Conservation (phyloP, 2,329 filamentous ascomycete species). For the Aureobasidium musti region DNA sequence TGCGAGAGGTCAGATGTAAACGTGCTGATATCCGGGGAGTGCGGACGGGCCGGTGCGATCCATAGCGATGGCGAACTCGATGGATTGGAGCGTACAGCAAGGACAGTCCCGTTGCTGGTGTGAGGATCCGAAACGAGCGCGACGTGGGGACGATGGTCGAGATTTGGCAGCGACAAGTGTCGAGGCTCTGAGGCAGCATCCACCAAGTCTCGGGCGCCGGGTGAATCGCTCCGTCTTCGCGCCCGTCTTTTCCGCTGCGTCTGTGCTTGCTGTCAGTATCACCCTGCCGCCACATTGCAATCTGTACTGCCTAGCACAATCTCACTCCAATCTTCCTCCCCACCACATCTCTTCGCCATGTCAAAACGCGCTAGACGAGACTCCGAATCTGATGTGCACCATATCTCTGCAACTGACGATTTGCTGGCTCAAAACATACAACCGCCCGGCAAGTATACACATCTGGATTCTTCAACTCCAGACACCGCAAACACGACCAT, state of each 20-base stretch:
- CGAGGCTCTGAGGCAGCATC: not conserved
- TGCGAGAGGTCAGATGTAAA: constrained; percentile 59
- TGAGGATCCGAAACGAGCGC: not conserved
- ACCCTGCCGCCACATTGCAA: not conserved
- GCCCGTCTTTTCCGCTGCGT: not conserved
- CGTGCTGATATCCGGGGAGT: constrained; percentile 51
- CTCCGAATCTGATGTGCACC: constrained; percentile 39
- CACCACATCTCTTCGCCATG: constrained; percentile 47
- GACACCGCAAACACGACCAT: constrained; percentile 54
- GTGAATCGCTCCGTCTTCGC: not conserved
- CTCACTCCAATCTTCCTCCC: not conserved
- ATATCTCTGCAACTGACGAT: constrained; percentile 33
- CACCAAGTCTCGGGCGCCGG: not conserved
- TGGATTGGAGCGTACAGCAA: constrained; percentile 28
- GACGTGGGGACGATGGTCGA: not conserved
- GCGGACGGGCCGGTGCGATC: constrained; percentile 55
- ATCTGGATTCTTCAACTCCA: constrained; percentile 54
- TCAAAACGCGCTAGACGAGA: constrained; percentile 61
- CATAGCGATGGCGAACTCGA: constrained; percentile 44
- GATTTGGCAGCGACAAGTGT: constrained; percentile 4
- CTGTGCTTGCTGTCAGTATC: not conserved
- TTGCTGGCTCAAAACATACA: constrained; percentile 23
- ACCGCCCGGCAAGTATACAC: constrained; percentile 48
- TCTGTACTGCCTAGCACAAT: not conserved
- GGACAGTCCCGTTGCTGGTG: constrained; percentile 27